Evolutionary conservation across 2,329 filamentous ascomycete genomes (phyloP), one percentile per base, ranked within the genome.

Genomic region (Amauroascus verrucosus): DNA sequence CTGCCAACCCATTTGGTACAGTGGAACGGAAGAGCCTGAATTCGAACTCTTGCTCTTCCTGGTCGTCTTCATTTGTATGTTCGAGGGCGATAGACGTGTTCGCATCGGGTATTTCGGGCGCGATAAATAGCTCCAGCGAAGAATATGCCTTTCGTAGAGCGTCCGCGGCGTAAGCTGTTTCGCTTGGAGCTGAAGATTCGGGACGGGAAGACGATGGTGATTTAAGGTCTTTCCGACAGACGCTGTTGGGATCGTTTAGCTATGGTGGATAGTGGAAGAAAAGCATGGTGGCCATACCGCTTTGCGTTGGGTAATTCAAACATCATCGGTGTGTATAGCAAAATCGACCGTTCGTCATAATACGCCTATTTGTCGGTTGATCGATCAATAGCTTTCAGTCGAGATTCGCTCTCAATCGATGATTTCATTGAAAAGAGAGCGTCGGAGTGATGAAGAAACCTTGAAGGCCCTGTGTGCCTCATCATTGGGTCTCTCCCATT

Each of bases 21-120:
- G 6, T 16, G 1, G 63, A 64, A 41, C 64, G 68, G 61, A 72
- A 72, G 13, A 72, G 56, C 6, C 70, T 65, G 57, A 72, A 72
- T 49, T 72, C 70, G 52, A 72, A 72, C 56, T 72, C 70, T 53
- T 71, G 67, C 52, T 72, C 70, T 30, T 70, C 67, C 1, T 68
- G 67, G 11, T 55, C 67, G n/a, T 55, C 51, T 48, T 54, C 50
- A 13, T 54, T 38, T 20, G 45, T 44, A 50, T 52, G 40, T 37
- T 53, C 48, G 6, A 48, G 40, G 5, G 18, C 46, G 22, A 41
- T 30, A 16, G 22, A 11, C 9, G 28, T 14, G 24, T 26, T 28
- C 28, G 51, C 13, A n/a, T 13, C 16, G 2, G 24, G 11, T 20
- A 40, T 7, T 16, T 13, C 33, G 6, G 41, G 44, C 2, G 41